Conservation (phyloP, 2,329 filamentous ascomycete genomes). For the Neonectria coccinea region DNA sequence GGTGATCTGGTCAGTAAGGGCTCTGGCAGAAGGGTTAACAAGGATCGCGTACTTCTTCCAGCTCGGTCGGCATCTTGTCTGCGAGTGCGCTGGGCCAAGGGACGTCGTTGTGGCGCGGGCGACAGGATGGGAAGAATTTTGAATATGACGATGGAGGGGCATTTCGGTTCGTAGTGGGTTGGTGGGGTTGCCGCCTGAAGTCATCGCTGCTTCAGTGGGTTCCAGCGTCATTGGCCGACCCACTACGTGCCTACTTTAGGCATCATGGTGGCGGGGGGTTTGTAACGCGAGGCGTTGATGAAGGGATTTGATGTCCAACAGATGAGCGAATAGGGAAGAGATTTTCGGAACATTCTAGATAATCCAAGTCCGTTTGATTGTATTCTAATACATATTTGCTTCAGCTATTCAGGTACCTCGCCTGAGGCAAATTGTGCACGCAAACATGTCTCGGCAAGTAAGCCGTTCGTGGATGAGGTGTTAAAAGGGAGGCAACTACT, state of each 20-base stretch:
- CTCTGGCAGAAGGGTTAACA: background rate
- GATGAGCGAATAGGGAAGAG: background rate
- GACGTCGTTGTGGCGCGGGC: conserved; percentile 37
- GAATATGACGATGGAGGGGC: conserved; percentile 44
- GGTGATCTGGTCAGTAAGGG: conserved; percentile 28
- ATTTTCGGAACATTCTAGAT: background rate
- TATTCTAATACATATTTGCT: background rate
- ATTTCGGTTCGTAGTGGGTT: conserved; percentile 42
- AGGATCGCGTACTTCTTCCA: conserved; percentile 73
- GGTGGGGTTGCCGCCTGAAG: conserved; percentile 46
- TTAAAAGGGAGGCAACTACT: too few relatives aligned
- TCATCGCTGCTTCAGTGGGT: conserved; percentile 45
- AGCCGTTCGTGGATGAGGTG: background rate
- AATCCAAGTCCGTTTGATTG: background rate
- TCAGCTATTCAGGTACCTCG: background rate
- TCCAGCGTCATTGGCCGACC: conserved; percentile 37
- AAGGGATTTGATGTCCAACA: background rate
- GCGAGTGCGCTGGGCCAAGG: conserved; percentile 4
- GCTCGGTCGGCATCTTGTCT: conserved; percentile 74
- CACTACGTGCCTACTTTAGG: conserved; percentile 32
- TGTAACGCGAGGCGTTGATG: background rate
- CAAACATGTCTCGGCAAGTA: background rate
- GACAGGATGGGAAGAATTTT: conserved; percentile 35
- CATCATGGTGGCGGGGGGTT: conserved; percentile 32
- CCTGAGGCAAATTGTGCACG: background rate